Base-by-base conservation (phyloP, 257 asterid species). In the Penstemon eatonii region DNA sequence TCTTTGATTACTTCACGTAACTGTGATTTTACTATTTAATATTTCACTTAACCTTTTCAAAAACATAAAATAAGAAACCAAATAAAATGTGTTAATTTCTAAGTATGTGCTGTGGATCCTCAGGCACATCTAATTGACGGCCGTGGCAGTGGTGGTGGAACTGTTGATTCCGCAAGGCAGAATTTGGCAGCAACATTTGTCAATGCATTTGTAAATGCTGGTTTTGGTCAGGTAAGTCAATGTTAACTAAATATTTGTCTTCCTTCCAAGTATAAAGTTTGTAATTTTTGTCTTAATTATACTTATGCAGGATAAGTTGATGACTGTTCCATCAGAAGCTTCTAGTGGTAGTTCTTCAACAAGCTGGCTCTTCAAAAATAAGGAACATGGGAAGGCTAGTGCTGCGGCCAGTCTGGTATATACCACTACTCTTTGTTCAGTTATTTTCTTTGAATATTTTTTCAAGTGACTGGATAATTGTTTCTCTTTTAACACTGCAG, bases 181-280 rank as follows among this genome's bases (percentile, higher is more conserved):
- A 94, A 94, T 71, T 80, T 94, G 88, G 99, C 99, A 39, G 96
- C 96, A 15, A 94, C 99, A 38, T 94, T 91, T 79, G 98, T 94
- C 55, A 94, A 94, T 67, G 99, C 99, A 13, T 94, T 94, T 75
- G 99, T 94, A 10, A 94, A 94, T 83, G 99, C 97, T 65, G 99
- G 98, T 52, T 94, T 91, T 69, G 95, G 99, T 60, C 96, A 85
- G 97, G 98, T 93, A 68, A 73, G 12, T 39, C 62, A 11, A 59
- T 6, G 74, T 33, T 66, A 41, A 39, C 7, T 12, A 47, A 36
- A 6, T 11, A 39, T 47, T 45, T 11, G 33, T 13, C 33, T 58
- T 59, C 38, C 47, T 67, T 45, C 38, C 68, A 25, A 40, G 7
- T 40, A 3, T 18, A 15, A 45, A 18, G 33, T 47, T 7, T 75